Evolutionary conservation across 2,329 filamentous ascomycete genomes (phyloP), one percentile per base, ranked within the genome.

Genomic region (Neofusicoccum umdonicola): DNA sequence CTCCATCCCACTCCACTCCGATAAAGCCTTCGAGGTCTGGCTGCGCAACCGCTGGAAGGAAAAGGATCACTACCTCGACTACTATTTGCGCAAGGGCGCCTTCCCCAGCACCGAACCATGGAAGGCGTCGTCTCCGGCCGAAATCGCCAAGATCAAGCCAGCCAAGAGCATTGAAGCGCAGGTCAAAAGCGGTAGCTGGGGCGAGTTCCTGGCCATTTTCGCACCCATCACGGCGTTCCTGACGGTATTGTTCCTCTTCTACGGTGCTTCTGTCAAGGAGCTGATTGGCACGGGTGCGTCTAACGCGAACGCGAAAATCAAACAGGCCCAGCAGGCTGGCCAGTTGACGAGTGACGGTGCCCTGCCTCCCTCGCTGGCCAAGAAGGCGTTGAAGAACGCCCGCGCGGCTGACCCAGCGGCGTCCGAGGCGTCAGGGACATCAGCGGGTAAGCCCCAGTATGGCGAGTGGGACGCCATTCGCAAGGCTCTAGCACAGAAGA

Each of bases 41-140:
- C 82, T 98, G 34, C 85, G 88, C 37, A 88, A 91, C 64, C 86
- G 93, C 50, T 99, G 95, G 95, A 86, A 89, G 58, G 93, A 97
- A 75, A 99, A 99, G 76, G 94, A 99, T 71, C 87, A 87, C 35
- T 83, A 97, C 51, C 86, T 99, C 73, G 93, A 97, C 70, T 86
- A 92, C 68, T 98, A 92, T 74, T 81, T 75, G 42, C 79, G 78
- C 17, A 93, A 89, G 2, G 92, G 90, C 3, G 85, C 89, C 19
- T 97, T 98, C 72, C 95, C 95, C 0, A 83, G 88, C 3, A 88
- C 90, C 68, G 81, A 87, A 31, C 76, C 73, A 44, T 78, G 77
- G 76, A 78, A 78, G 60, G 71, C 54, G 4, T 19, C 51, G 5
- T 48, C 42, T 1, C 19, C 37, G 12, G 48, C 47, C 31, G 56